Evolutionary conservation across 2,329 filamentous ascomycete species (phyloP), one percentile per base, ranked within the genome.

Genomic region (Colletotrichum spinosum): DNA sequence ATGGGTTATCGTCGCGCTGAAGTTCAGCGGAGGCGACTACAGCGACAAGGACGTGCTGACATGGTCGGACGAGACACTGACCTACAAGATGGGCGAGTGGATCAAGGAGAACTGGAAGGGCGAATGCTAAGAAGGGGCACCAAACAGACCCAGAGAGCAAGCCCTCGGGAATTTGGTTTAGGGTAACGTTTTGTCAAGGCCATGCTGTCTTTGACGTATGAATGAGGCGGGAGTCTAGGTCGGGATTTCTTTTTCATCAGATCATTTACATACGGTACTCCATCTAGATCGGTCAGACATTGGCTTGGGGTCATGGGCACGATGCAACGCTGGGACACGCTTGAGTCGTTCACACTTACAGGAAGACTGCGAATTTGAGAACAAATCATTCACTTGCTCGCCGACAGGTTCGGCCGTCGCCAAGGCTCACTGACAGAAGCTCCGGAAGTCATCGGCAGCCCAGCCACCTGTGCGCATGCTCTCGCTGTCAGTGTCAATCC

Each of bases 1-100:
- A 9, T 97, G 92, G 86, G 81, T 98, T 44, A 77, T 97, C 15
- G 79, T 91, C 10, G 94, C 93, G 3, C 80, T 97, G 67, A 88
- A 89, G 69, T 84, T 87, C 67, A 80, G 79, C 34, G 87, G 87
- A 0, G 83, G 82, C 2, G 81, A 83, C 34, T 89, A 85, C 60
- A 77, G 68, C 25, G 74, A 77, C 8, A 74, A 77, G 5, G 81
- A 88, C 69, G 82, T 88, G 1, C 70, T 79, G 70, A 69, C 73
- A 34, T 90, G 89, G 70, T 77, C 82, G 8, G 80, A 88, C 3
- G 82, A 81, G 34, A 84, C 83, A 0, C 80, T 90, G 60, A 88
- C 87, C 0, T 82, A 86, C 41, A 75, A 85, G 68, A 78, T 90
- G 72, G 80, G 80, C 0, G 77, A 77, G 2, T 90, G 88, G 88